Percentiles rank a stretch among this genome's conserved stretches.
Evolutionary conservation across 129 eudicot genomes (phyloP).

Genomic region (Saposhnikovia divaricata): DNA sequence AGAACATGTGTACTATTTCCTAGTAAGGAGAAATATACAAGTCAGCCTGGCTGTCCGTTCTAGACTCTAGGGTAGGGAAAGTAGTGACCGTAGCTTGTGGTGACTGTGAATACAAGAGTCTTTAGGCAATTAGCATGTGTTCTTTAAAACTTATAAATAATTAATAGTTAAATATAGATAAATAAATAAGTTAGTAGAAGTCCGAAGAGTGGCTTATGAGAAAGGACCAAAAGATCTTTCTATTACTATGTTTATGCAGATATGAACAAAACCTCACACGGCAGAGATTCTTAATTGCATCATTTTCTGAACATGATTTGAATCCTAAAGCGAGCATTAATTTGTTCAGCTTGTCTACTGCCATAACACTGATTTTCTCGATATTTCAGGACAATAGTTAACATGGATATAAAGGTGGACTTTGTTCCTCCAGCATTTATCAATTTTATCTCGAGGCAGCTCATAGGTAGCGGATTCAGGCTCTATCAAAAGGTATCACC

Average conservation of each 20-base stretch:
- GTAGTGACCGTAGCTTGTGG: not conserved
- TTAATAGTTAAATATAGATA: not conserved
- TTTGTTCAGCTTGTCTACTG: not conserved
- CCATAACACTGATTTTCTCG: not conserved
- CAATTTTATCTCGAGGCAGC: conserved; percentile 88
- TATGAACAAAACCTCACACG: not conserved
- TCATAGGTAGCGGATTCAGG: conserved; percentile 93
- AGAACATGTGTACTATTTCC: not conserved
- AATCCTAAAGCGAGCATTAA: not conserved
- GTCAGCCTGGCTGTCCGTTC: not conserved
- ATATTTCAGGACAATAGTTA: conserved; percentile 67
- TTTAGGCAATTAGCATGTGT: not conserved
- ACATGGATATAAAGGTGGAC: conserved; percentile 80
- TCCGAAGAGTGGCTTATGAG: not conserved
- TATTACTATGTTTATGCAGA: not conserved
- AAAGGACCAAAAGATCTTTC: not conserved
- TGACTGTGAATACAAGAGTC: not conserved
- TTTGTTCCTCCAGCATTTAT: conserved; percentile 88
- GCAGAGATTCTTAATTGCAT: not conserved
- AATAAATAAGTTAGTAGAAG: not conserved
- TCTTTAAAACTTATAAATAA: not conserved
- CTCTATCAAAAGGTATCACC: conserved; percentile 81
- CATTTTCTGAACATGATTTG: not conserved
- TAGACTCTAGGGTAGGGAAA: not conserved
- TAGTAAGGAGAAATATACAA: not conserved